Evolutionary conservation across 139 green algal genomes (phyloP).

Genomic region (Micractinium sp.): DNA sequence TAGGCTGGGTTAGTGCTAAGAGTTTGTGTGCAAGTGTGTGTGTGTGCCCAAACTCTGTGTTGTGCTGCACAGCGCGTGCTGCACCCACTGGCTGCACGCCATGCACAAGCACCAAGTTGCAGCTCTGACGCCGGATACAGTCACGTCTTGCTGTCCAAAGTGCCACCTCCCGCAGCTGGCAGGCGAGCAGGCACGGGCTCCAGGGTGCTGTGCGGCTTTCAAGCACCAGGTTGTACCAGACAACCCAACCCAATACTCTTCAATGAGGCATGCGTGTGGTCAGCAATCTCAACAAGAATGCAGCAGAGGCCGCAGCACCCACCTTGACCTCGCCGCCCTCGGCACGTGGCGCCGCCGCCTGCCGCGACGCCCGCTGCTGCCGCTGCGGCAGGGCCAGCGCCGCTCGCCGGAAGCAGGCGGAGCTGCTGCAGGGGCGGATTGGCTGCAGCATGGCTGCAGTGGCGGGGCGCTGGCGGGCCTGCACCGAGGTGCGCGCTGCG

Average conservation of each 20-base stretch:
- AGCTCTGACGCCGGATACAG: too few species aligned
- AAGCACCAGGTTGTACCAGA: not conserved
- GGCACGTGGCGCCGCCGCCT: not conserved
- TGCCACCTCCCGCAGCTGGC: not conserved
- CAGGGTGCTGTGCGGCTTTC: not conserved
- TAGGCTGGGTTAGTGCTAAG: not conserved
- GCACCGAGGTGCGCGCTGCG: not conserved
- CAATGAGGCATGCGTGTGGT: not conserved
- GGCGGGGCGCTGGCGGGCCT: not conserved
- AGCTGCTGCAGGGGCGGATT: not conserved
- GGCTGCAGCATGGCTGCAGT: not conserved
- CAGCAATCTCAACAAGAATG: not conserved
- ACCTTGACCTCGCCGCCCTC: constrained; percentile 11
- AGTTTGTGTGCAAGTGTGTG: too few species aligned
- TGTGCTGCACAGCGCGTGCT: too few species aligned
- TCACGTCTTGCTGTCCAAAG: too few species aligned
- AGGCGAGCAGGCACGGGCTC: not conserved
- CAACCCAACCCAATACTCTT: not conserved
- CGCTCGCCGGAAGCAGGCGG: not conserved
- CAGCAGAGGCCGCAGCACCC: not conserved
- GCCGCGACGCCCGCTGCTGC: not conserved
- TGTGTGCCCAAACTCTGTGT: too few species aligned
- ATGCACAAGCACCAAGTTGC: too few species aligned
- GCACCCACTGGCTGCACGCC: too few species aligned
- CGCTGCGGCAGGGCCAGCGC: not conserved